Evolutionary conservation across 352 stramenopile species (phyloP).

Genomic region (Globisporangium mamillatum): DNA sequence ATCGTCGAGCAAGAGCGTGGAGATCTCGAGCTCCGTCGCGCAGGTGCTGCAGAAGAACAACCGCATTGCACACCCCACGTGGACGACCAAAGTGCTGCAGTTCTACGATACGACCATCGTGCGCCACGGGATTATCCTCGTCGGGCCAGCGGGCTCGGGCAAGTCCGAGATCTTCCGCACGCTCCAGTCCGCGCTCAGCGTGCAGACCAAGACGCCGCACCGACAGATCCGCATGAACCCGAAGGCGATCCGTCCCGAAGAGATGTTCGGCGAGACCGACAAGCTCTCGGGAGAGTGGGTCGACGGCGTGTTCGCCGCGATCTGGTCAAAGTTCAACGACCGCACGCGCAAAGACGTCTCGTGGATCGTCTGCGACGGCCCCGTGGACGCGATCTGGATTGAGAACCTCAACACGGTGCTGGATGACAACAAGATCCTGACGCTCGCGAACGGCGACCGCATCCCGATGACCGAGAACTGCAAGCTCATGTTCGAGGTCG

Average conservation of each 20-base stretch:
- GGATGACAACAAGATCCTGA: constrained; percentile 94
- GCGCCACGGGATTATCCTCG: constrained; percentile 89
- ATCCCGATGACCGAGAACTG: constrained; percentile 88
- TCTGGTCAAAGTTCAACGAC: constrained; percentile 89
- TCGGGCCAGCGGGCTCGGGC: constrained; percentile 82
- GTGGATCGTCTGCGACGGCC: constrained; percentile 94
- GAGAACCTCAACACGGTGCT: constrained; percentile 95
- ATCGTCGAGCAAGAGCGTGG: constrained; percentile 50
- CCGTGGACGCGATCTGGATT: constrained; percentile 93
- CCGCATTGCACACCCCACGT: constrained; percentile 61
- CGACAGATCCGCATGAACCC: constrained; percentile 79
- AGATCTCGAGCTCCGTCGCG: constrained; percentile 68
- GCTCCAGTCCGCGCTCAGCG: constrained; percentile 62
- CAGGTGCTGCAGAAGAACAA: constrained; percentile 71
- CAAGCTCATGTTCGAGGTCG: constrained; percentile 93
- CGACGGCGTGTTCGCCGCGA: constrained; percentile 75
- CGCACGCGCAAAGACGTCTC: constrained; percentile 69
- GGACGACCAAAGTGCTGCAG: constrained; percentile 90
- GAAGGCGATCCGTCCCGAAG: constrained; percentile 75
- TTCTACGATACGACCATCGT: constrained; percentile 93
- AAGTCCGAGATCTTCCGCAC: constrained; percentile 74
- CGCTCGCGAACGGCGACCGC: constrained; percentile 90
- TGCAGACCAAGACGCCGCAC: constrained; percentile 60
- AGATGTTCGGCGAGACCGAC: constrained; percentile 85
- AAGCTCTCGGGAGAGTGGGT: constrained; percentile 74